A percentile compares a stretch with the other conserved stretches of the same genome.
phyloP scores from a whole-genome alignment of 257 asterid species.

The Cruciata laevipes region DNA sequence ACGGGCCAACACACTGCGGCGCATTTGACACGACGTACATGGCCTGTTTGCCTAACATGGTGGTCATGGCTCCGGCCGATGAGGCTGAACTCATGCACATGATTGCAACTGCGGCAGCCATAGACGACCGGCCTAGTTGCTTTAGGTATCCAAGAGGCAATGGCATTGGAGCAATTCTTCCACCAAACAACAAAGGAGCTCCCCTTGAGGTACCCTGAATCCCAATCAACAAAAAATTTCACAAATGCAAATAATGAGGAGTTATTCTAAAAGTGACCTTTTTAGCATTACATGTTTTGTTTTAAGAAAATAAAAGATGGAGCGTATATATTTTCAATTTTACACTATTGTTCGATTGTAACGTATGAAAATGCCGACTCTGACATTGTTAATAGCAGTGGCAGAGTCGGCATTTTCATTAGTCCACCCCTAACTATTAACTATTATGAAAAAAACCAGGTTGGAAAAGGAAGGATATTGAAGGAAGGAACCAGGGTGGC shows the following conservation, averaged over 20 bases:
- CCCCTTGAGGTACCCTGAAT: slow-evolving; percentile 41
- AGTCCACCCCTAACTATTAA: background rate
- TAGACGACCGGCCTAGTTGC: slow-evolving; percentile 60
- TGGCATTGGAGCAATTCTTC: slow-evolving; percentile 49
- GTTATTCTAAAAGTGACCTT: background rate
- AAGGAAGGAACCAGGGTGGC: slow-evolving; percentile 32
- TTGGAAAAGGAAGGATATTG: slow-evolving; percentile 30
- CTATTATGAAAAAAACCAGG: background rate
- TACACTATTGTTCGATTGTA: too few relatives aligned
- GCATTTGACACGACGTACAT: slow-evolving; percentile 60
- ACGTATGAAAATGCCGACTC: background rate
- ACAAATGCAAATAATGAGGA: too few relatives aligned
- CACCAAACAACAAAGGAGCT: slow-evolving; percentile 46
- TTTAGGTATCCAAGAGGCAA: slow-evolving; percentile 71
- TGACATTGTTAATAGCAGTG: too few relatives aligned
- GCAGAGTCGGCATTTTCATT: too few relatives aligned
- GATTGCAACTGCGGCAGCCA: slow-evolving; percentile 59
- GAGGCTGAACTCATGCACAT: slow-evolving; percentile 69
- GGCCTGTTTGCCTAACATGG: slow-evolving; percentile 76
- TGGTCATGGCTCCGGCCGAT: slow-evolving; percentile 76
- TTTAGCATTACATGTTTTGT: too few relatives aligned
- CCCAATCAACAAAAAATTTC: background rate
- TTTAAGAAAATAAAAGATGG: too few relatives aligned
- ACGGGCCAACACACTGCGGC: slow-evolving; percentile 71
- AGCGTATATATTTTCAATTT: too few relatives aligned